Evolutionary conservation across 345 rosid genomes (phyloP).

Genomic region (Pugionium cornutum): DNA sequence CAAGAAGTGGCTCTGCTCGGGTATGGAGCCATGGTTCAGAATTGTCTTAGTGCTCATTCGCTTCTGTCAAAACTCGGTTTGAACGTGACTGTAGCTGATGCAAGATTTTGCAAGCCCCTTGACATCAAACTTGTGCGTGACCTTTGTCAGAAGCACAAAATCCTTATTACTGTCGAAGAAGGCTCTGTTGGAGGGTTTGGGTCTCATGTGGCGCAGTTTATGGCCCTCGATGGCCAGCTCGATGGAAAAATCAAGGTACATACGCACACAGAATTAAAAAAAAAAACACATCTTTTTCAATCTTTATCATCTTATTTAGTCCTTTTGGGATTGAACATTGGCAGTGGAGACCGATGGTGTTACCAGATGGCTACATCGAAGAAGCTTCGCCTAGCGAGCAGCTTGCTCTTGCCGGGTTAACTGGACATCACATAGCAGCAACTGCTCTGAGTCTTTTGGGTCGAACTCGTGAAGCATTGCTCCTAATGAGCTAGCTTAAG

Average conservation of each 20-base stretch:
- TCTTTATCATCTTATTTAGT: no score
- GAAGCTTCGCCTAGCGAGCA: conserved; percentile 74
- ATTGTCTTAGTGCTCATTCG: conserved; percentile 77
- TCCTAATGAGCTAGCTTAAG: conserved; percentile 62
- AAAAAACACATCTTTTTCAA: conserved; percentile 7
- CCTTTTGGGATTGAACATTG: no score
- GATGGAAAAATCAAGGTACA: conserved; percentile 76
- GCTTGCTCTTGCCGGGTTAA: conserved; percentile 73
- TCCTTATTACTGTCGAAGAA: conserved; percentile 86
- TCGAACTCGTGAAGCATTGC: conserved; percentile 85
- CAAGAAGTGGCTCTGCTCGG: conserved; percentile 88
- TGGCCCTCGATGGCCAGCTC: conserved; percentile 88
- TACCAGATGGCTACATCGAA: conserved; percentile 85
- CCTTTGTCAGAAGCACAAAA: conserved; percentile 66
- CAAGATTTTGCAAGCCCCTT: conserved; percentile 95
- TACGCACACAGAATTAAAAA: not conserved
- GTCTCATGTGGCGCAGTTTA: conserved; percentile 85
- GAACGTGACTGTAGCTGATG: conserved; percentile 86
- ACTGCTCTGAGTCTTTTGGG: conserved; percentile 79
- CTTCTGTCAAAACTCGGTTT: conserved; percentile 83
- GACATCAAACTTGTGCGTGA: conserved; percentile 72
- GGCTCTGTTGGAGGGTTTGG: conserved; percentile 92
- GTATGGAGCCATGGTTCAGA: conserved; percentile 91
- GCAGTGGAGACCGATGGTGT: conserved; percentile 94
- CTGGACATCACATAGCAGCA: conserved; percentile 93